Percentiles rank a stretch among this genome's conserved stretches.
phyloP scores from a whole-genome alignment of 306 rosid genomes.

The Vachellia collinsii region DNA sequence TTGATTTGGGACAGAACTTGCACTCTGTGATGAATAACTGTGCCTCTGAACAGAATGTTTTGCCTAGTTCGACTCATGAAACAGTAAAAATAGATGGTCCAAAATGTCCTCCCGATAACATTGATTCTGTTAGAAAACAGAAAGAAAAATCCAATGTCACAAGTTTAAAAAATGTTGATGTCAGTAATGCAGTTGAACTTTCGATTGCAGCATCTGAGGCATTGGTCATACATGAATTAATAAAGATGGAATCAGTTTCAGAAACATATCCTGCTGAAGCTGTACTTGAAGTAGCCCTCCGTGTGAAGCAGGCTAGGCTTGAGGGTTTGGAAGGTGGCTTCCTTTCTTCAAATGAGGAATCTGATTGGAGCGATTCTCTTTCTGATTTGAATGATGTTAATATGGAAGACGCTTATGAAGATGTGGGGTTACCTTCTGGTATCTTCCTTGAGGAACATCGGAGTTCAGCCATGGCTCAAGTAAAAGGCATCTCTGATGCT shows the following conservation, averaged over 20 bases:
- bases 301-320: slow-evolving; percentile 70
- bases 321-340: slow-evolving; percentile 53
- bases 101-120: slow-evolving; percentile 38
- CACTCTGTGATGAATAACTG: slow-evolving; percentile 17
- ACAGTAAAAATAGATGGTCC: slow-evolving; percentile 37
- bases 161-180: slow-evolving; percentile 48
- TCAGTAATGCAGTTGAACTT: slow-evolving; percentile 68
- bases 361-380: slow-evolving; percentile 62
- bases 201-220: slow-evolving; percentile 92
- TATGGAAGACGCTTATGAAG: slow-evolving; percentile 76
- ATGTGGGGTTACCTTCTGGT: slow-evolving; percentile 63
- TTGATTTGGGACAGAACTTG: slow-evolving; percentile 43
- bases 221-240: slow-evolving; percentile 73
- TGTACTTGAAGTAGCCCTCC: slow-evolving; percentile 78
- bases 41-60: slow-evolving; percentile 41
- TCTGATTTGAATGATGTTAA: slow-evolving; percentile 78
- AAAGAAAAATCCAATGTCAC: slow-evolving; percentile 42
- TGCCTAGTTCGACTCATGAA: slow-evolving; percentile 40
- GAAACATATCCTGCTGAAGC: slow-evolving; percentile 51
- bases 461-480: slow-evolving; percentile 43
- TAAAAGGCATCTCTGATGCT: slow-evolving; percentile 50
- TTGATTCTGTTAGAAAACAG: slow-evolving; percentile 40
- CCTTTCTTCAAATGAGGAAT: slow-evolving; percentile 45
- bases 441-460: slow-evolving; percentile 36
- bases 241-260: slow-evolving; percentile 45